Percentiles rank a stretch among this genome's conserved stretches.
These are phyloP conservation scores for Eimeria zaria DNA, from an alignment of 169 alveolate species.

Conservation along the genomic window DNA sequence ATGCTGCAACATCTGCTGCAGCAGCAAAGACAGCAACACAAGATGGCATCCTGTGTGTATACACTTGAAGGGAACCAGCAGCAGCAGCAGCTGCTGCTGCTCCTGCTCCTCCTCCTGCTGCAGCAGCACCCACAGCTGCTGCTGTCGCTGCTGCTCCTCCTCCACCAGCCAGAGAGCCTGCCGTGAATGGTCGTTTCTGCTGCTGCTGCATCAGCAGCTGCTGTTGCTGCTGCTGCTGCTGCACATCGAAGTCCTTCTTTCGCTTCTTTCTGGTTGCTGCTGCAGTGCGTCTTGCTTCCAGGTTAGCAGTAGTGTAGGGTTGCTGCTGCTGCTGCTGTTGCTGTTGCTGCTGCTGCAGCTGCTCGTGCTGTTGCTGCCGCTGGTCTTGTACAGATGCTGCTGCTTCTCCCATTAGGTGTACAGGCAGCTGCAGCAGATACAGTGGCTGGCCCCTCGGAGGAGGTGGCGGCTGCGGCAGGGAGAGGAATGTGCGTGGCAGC, in stretches of 20 bases:
- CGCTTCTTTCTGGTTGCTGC: conserved; percentile 24
- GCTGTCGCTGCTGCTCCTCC: too few species aligned
- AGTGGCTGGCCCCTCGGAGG: conserved; percentile 11
- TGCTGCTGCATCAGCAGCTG: too few species aligned
- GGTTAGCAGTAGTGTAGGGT: too few species aligned
- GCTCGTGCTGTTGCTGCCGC: conserved; percentile 26
- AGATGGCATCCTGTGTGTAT: conserved; percentile 24
- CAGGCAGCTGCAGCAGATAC: conserved; percentile 66
- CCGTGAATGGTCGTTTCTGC: not conserved
- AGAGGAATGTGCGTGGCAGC: conserved; percentile 27
- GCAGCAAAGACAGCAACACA: conserved; percentile 33
- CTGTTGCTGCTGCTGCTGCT: conserved; percentile 43
- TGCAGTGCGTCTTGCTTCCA: conserved; percentile 24
- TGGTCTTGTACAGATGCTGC: not conserved
- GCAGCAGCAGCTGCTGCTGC: conserved; percentile 55
- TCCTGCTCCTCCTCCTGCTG: conserved; percentile 36
- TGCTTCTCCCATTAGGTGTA: not conserved
- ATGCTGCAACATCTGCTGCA: not conserved
- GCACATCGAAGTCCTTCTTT: conserved; percentile 13
- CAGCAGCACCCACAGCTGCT: not conserved
- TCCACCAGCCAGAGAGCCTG: conserved; percentile 1
- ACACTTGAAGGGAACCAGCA: conserved; percentile 16
- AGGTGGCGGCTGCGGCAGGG: conserved; percentile 31
- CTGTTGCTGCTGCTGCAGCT: conserved; percentile 50
- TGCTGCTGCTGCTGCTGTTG: too few species aligned